Evolutionary conservation across 2,329 filamentous ascomycete species (phyloP).

Genomic region (Pyrenophora seminiperda): DNA sequence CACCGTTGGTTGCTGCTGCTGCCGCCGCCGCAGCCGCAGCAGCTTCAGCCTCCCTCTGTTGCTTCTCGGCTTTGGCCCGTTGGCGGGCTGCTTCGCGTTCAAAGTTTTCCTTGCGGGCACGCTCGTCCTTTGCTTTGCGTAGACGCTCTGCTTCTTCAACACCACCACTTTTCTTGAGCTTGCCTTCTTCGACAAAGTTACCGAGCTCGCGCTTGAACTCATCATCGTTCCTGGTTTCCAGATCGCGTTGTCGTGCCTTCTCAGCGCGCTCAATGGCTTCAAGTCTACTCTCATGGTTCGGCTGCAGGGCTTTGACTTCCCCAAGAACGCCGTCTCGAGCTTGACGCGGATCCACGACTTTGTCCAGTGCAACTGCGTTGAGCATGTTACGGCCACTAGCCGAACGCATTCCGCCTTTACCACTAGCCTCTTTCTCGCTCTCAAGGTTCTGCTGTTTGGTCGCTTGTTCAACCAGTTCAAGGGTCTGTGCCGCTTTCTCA

Average conservation of each 20-base stretch:
- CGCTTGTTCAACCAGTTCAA: constrained; percentile 92
- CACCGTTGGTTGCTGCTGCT: constrained; percentile 23
- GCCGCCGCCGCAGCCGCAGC: constrained; percentile 34
- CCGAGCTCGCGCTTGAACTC: constrained; percentile 86
- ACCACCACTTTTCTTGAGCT: constrained; percentile 93
- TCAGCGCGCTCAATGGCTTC: constrained; percentile 98
- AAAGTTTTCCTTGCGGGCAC: constrained; percentile 75
- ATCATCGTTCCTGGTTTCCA: constrained; percentile 73
- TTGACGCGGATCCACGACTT: constrained; percentile 70
- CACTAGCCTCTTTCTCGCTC: constrained; percentile 60
- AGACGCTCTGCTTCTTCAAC: constrained; percentile 91
- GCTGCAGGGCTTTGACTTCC: constrained; percentile 89
- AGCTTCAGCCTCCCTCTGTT: constrained; percentile 37
- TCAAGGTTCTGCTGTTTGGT: constrained; percentile 95
- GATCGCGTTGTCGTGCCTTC: constrained; percentile 84
- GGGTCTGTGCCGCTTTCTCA: constrained; percentile 91
- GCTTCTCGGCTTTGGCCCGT: constrained; percentile 53
- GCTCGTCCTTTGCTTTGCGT: constrained; percentile 83
- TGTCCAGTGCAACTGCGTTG: constrained; percentile 50
- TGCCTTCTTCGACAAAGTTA: constrained; percentile 84
- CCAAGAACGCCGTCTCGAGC: constrained; percentile 91
- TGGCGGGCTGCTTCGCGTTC: constrained; percentile 59
- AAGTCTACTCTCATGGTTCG: constrained; percentile 89
- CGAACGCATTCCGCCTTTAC: constrained; percentile 50
- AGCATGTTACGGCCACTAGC: constrained; percentile 54